A percentile compares a stretch with the other conserved stretches of the same genome.
Evolutionary conservation across 805 yeast genomes (phyloP).

Genomic region (Starmerella etchellsii): DNA sequence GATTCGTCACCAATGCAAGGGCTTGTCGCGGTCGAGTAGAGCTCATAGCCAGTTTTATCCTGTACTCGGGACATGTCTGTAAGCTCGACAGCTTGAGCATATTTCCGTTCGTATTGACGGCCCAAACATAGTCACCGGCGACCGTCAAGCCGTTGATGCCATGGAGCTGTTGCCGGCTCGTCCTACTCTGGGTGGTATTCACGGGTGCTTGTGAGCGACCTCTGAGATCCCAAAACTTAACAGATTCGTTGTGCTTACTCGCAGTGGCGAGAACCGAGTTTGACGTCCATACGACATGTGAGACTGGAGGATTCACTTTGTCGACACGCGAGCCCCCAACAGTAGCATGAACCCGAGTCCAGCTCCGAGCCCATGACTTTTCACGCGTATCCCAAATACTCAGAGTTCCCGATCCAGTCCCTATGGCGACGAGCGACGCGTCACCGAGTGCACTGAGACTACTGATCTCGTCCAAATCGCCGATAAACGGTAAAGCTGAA

Average conservation of each 20-base stretch:
- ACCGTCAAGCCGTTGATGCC: neutral
- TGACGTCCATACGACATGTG: constrained; percentile 20
- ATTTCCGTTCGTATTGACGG: constrained; percentile 12
- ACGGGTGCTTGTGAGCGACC: constrained; percentile 6
- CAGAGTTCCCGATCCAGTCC: constrained; percentile 6
- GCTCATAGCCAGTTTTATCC: neutral
- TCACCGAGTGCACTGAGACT: neutral
- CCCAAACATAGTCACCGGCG: constrained; percentile 19
- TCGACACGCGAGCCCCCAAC: constrained; percentile 3
- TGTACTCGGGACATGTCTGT: neutral
- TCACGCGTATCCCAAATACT: constrained; percentile 8
- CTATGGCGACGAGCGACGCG: constrained; percentile 2
- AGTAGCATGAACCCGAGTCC: constrained; percentile 4
- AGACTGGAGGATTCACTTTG: constrained; percentile 8
- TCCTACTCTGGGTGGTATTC: constrained; percentile 1
- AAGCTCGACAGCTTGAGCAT: constrained; percentile 8
- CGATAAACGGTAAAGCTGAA: neutral
- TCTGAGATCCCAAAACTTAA: constrained; percentile 25
- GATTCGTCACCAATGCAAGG: neutral
- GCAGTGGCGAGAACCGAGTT: constrained; percentile 17
- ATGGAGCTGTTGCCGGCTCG: neutral
- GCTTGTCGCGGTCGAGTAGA: neutral
- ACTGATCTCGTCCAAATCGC: neutral
- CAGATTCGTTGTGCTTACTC: constrained; percentile 11
- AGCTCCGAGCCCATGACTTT: neutral